Percentiles rank a stretch among this genome's conserved stretches.
phyloP scores from a whole-genome alignment of 2,329 filamentous ascomycete genomes.

The Xylaria polymorpha region DNA sequence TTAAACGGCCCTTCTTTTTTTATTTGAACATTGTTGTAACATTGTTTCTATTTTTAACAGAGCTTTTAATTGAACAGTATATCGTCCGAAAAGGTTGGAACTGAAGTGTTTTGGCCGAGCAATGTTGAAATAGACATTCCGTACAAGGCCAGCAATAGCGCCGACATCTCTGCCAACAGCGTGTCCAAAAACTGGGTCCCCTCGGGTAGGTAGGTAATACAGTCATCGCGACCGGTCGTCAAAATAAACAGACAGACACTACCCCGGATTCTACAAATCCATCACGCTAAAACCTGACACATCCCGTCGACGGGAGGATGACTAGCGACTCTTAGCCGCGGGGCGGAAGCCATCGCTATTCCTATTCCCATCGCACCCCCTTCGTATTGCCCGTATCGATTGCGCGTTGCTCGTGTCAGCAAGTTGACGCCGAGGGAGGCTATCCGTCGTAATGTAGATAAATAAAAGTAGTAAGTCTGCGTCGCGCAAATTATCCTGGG shows the following conservation, averaged over 20 bases:
- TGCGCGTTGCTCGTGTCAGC: conserved; percentile 3
- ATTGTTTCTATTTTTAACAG: no score
- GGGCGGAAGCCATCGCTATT: neutral
- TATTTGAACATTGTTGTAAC: no score
- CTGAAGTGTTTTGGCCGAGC: no score
- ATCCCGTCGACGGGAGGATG: neutral
- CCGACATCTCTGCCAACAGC: no score
- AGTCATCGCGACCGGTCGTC: neutral
- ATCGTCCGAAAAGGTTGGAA: no score
- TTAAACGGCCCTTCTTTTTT: no score
- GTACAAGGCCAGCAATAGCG: no score
- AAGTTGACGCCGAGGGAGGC: no score
- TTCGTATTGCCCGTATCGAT: neutral
- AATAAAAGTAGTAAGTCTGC: neutral
- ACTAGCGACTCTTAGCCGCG: conserved; percentile 5
- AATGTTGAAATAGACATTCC: no score
- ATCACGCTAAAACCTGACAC: neutral
- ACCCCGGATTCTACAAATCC: conserved; percentile 18
- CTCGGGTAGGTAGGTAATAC: no score
- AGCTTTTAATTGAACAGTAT: no score
- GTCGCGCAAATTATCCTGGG: neutral
- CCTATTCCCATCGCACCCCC: neutral
- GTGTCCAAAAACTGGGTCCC: no score
- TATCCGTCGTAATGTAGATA: neutral
- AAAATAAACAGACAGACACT: neutral